phyloP scores from a whole-genome alignment of 1,139 yeast genomes.

The Neolecta irregularis region DNA sequence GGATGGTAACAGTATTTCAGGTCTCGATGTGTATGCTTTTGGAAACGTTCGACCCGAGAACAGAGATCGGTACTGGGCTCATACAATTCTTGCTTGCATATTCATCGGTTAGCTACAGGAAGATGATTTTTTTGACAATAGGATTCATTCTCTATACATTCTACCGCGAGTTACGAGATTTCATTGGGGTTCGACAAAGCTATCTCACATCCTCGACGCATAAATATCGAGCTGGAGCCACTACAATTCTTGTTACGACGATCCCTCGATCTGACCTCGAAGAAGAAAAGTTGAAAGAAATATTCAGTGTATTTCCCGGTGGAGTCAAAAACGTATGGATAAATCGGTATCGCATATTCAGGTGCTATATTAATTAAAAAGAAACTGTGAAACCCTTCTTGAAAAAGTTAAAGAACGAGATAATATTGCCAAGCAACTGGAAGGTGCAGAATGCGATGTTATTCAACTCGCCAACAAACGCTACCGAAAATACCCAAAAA shows the following conservation, averaged over 20 bases:
- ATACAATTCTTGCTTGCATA: slow-evolving; percentile 65
- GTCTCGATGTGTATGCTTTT: slow-evolving; percentile 66
- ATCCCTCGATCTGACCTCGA: slow-evolving; percentile 58
- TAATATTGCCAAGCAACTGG: slow-evolving; percentile 46
- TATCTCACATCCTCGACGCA: slow-evolving; percentile 62
- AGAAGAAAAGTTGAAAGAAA: slow-evolving; percentile 40
- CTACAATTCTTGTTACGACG: slow-evolving; percentile 65
- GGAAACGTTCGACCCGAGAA: slow-evolving; percentile 52
- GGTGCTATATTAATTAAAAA: background rate
- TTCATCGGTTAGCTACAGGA: slow-evolving; percentile 33
- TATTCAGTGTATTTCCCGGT: slow-evolving; percentile 45
- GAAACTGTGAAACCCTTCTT: slow-evolving; percentile 29
- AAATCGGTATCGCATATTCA: slow-evolving; percentile 37
- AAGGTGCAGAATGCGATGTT: slow-evolving; percentile 49
- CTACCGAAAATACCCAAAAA: slow-evolving; percentile 36
- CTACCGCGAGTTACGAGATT: slow-evolving; percentile 70
- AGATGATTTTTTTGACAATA: background rate
- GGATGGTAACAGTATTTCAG: slow-evolving; percentile 44
- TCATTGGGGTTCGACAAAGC: slow-evolving; percentile 65
- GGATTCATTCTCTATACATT: slow-evolving; percentile 49
- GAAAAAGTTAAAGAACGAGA: slow-evolving; percentile 47
- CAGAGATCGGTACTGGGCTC: slow-evolving; percentile 62
- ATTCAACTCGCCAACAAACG: slow-evolving; percentile 46
- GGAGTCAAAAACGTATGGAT: slow-evolving; percentile 47
- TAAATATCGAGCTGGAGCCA: slow-evolving; percentile 54